phyloP scores from a whole-genome alignment of 31 red algal genomes.

The Asparagopsis taxiformis region DNA sequence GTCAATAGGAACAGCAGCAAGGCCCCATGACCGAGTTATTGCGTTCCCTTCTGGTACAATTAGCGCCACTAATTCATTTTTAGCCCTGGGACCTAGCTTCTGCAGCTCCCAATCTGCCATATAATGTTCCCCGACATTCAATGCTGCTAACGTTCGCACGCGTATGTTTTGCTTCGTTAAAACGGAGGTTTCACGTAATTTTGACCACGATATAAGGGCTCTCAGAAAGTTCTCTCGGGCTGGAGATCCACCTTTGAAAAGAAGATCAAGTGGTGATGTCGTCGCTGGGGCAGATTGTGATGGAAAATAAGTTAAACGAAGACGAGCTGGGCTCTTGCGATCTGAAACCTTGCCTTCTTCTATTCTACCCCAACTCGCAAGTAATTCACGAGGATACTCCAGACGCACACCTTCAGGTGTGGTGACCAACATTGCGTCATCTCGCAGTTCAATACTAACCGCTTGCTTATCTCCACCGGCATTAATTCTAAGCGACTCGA shows the following conservation, averaged over 20 bases:
- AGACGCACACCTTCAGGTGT: constrained; percentile 71
- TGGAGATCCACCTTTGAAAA: constrained; percentile 64
- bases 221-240: constrained; percentile 87
- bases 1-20: constrained; percentile 90
- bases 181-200: constrained; percentile 1
- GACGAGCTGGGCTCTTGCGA: constrained; percentile 24
- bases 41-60: constrained; percentile 59
- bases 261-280: constrained; percentile 78
- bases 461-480: constrained; percentile 85
- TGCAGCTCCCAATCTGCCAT: constrained; percentile 68
- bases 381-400: constrained; percentile 60
- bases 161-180: constrained; percentile 29
- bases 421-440: constrained; percentile 67
- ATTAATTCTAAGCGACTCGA: constrained; percentile 60
- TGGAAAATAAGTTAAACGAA: constrained; percentile 40
- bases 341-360: constrained; percentile 59
- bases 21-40: constrained; percentile 47
- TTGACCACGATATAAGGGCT: constrained; percentile 76
- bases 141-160: constrained; percentile 49
- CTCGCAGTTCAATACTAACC: constrained; percentile 67
- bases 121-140: constrained; percentile 42
- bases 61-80: constrained; percentile 73
- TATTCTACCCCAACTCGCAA: constrained; percentile 58
- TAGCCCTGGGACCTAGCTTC: not conserved
- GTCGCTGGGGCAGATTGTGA: constrained; percentile 30